Evolutionary conservation across 179 eudicot genomes (phyloP).

Genomic region (Sideroxylon spinosum): DNA sequence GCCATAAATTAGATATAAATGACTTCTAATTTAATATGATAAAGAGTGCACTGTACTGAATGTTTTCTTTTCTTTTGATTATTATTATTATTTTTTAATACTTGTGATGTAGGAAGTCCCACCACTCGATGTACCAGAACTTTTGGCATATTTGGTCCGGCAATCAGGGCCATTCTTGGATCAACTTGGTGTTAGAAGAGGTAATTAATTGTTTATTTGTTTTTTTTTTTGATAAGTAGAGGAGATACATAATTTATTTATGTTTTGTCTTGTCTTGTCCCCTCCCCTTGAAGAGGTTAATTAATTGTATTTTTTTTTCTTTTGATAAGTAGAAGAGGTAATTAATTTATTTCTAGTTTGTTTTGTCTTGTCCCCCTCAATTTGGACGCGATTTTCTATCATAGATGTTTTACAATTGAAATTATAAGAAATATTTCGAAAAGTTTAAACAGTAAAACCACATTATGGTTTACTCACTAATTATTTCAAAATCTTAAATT

Average conservation of each 20-base stretch:
- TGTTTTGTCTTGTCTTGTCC: too few species aligned
- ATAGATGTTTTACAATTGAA: background rate
- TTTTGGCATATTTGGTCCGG: conserved; percentile 76
- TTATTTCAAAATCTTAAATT: too few species aligned
- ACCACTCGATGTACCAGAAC: conserved; percentile 84
- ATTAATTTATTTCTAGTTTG: too few species aligned
- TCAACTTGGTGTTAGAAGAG: conserved; percentile 88
- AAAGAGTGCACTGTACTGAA: background rate
- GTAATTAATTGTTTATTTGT: conserved; percentile 27
- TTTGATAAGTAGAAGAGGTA: background rate
- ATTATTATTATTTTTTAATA: background rate
- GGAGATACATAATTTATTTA: too few species aligned
- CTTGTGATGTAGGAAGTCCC: conserved; percentile 66
- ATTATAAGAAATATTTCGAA: background rate
- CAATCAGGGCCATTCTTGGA: conserved; percentile 93
- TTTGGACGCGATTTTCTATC: too few species aligned
- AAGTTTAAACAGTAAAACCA: background rate
- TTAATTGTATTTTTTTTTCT: conserved; percentile 3
- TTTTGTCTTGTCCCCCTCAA: too few species aligned
- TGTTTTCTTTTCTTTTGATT: background rate
- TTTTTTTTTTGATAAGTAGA: background rate
- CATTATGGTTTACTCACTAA: too few species aligned
- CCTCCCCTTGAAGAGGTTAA: conserved; percentile 53
- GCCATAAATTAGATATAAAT: background rate
- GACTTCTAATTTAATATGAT: background rate